Conservation (phyloP, 2,329 filamentous ascomycete genomes). For the Diaporthe sp. region DNA sequence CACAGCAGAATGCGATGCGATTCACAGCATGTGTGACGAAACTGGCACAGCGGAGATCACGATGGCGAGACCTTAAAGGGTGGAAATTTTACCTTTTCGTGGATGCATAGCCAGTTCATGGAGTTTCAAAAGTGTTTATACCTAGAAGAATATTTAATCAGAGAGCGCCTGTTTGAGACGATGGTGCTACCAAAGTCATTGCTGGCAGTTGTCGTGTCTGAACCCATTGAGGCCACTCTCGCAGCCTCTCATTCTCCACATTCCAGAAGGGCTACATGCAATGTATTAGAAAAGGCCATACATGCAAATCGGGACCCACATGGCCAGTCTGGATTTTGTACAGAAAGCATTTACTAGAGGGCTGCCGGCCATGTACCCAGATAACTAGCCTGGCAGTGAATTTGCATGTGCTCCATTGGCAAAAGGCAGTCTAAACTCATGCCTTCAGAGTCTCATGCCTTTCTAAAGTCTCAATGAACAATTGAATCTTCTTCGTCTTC, state of each 20-base stretch:
- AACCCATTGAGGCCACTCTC: no score
- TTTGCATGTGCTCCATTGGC: background rate
- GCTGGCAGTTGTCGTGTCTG: background rate
- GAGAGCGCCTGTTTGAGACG: background rate
- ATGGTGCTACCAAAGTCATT: background rate
- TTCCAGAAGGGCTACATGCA: no score
- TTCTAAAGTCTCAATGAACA: conserved; percentile 29
- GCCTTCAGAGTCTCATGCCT: conserved; percentile 11
- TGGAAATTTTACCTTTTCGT: background rate
- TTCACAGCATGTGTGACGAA: background rate
- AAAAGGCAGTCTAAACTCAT: background rate
- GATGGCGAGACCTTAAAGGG: background rate
- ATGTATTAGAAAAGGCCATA: no score
- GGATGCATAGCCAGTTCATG: background rate
- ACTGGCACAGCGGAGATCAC: background rate
- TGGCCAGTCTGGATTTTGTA: no score
- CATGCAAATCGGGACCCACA: no score
- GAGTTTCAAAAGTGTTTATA: background rate
- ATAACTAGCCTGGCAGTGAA: no score
- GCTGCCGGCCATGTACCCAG: no score
- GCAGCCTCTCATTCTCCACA: no score
- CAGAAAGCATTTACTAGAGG: no score
- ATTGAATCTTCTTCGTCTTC: conserved; percentile 22
- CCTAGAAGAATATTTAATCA: background rate
- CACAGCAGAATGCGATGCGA: background rate